These are phyloP conservation scores for Glarea lozoyensis DNA, from an alignment of 495 filamentous ascomycete genomes.

Conservation along the genomic window DNA sequence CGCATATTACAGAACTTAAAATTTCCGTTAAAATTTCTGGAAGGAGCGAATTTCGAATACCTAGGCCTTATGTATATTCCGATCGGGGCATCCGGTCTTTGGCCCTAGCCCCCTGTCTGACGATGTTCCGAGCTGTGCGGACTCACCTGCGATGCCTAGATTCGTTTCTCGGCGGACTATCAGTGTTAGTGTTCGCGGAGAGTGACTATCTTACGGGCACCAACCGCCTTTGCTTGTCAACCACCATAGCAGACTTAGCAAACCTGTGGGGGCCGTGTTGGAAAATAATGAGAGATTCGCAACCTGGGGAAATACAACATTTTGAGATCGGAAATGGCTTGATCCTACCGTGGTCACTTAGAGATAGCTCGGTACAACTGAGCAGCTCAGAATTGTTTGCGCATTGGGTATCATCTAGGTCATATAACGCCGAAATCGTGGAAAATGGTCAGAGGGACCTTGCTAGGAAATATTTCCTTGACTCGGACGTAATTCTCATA, in stretches of 20 bases:
- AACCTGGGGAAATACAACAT: background rate
- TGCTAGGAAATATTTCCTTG: background rate
- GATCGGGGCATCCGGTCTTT: too few species aligned
- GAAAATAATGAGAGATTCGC: background rate
- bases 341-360: constrained; percentile 3
- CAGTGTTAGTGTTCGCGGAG: constrained; percentile 3
- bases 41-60: too few species aligned
- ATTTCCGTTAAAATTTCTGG: background rate
- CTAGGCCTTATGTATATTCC: background rate
- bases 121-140: background rate
- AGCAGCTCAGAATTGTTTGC: constrained; percentile 7
- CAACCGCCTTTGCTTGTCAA: too few species aligned
- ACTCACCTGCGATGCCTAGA: background rate
- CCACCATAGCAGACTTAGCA: background rate
- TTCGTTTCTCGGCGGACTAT: background rate
- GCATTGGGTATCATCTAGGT: constrained; percentile 10
- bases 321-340: constrained; percentile 2
- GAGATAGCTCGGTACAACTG: too few species aligned
- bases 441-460: background rate
- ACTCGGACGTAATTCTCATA: constrained; percentile 3
- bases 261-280: constrained; percentile 1
- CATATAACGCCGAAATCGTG: background rate
- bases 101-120: too few species aligned
- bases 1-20: constrained; percentile 5
- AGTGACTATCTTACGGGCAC: background rate